Base-by-base conservation (phyloP, 345 rosid genomes). In the Anastatica hierochuntica region DNA sequence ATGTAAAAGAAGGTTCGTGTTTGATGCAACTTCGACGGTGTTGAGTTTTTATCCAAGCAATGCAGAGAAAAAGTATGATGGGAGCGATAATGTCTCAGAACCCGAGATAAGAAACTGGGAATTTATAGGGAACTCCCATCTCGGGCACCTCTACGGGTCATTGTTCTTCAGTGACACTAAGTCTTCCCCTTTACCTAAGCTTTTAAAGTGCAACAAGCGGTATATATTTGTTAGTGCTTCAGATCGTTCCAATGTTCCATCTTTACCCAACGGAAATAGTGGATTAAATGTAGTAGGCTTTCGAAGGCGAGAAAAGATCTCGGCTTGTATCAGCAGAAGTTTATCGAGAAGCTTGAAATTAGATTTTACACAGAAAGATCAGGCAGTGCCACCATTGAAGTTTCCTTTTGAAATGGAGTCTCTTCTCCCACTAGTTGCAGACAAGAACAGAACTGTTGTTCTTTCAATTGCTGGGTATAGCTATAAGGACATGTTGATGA, bases 401-500 rank as follows among this genome's bases (percentile, higher is more conserved):
- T 67, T 72, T 65, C 82, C 85, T 63, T 74, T 71, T 73, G 75
- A 88, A 24, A 35, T 88, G 34, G 81, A 79, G 72, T 79, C 82
- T 29, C 88, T 88, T 40, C 94, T 92, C 49, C 68, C 75, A 1
- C 23, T 68, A 52, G 47, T 56, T 58, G 94, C 86, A 34, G 96
- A 85, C 68, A 63, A 76, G 66, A 88, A 81, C 51, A 77, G 60
- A 61, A 79, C 88, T 19, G 36, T 88, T 64, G 79, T 92, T 59
- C 90, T 92, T 53, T 70, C 88, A 31, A 72, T 92, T 56, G 90
- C 94, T 64, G 98, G 98, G 58, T 78, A 73, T 74, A 92, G 98
- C 55, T 88, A 88, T 43, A 85, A 78, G 72, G 98, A 88, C 69
- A 81, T 88, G 96, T 42, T 88, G 69, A 88, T 92, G 96, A 92